Percentiles rank a stretch among this genome's conserved stretches.
phyloP scores from a whole-genome alignment of 1,284 basidiomycete species.

The Xanthoconium separans region DNA sequence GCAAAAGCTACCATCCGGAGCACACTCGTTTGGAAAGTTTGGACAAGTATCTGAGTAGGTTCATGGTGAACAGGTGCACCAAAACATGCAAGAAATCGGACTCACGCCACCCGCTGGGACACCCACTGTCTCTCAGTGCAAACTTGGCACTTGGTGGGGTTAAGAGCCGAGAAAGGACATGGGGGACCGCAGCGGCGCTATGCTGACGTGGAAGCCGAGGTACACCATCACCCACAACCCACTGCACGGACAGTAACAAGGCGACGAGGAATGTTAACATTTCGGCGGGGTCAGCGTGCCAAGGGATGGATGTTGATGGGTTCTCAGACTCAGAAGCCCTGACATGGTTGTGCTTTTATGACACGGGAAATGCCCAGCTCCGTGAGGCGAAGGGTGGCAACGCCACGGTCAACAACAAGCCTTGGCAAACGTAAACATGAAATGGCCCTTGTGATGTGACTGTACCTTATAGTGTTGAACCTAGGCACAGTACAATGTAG shows the following conservation, averaged over 20 bases:
- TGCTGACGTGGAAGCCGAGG: background rate
- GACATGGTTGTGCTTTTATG: background rate
- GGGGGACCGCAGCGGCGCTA: background rate
- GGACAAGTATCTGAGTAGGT: constrained; percentile 16
- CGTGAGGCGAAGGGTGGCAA: too few species aligned
- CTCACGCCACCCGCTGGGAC: constrained; percentile 22
- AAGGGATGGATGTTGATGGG: background rate
- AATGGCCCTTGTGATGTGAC: too few species aligned
- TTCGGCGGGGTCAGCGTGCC: background rate
- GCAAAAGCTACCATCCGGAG: constrained; percentile 19
- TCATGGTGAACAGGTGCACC: background rate
- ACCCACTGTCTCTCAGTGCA: constrained; percentile 9
- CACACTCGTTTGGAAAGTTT: constrained; percentile 23
- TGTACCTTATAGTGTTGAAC: too few species aligned
- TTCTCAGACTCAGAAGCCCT: too few species aligned
- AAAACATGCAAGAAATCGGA: background rate
- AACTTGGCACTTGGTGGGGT: constrained; percentile 11
- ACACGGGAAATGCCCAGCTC: too few species aligned
- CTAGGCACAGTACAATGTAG: too few species aligned
- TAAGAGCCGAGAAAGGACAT: constrained; percentile 19
- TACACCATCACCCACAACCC: background rate
- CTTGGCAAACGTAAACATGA: too few species aligned
- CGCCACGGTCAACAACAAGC: too few species aligned
- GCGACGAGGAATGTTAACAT: constrained; percentile 13
- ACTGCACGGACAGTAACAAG: background rate